Evolutionary conservation across 768 basidiomycete genomes (phyloP), one percentile per base, ranked within the genome.

Genomic region (Pulveroboletus sp.): DNA sequence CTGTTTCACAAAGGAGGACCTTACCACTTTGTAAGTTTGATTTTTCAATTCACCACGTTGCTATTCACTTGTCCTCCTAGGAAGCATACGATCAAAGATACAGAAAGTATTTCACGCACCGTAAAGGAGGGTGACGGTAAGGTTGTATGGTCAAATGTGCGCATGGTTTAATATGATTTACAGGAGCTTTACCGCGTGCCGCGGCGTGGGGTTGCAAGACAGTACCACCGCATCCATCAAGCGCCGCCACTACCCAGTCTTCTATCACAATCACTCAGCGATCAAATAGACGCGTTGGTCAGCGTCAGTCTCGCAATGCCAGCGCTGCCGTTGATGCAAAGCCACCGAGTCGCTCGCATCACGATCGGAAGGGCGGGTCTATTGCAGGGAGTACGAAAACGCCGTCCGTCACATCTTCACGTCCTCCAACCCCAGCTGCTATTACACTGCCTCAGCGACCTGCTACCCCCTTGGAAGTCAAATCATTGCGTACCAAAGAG

Each of bases 1-100:
- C 68, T 94, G 91, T 62, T 94, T 96, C 65, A 93, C 94, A 1
- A 94, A 94, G 71, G 93, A 97, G 66, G 95, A 98, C 69, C 73
- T 95, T 50, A 87, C 92, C 24, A 95, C 93, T 1, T 71, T 94
- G 93, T 95, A 64, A 41, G 82, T 76, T 39, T 52, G 49, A 46
- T 55, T 54, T 36, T 21, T 50, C 21, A 21, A 13, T 40, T 31
- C 54, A 46, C 30, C 40, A 14, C 49, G 27, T 6, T 27, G 13
- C 47, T 31, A 39, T 43, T 51, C 2, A 57, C 28, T 42, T 50
- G 1, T 50, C 46, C 5, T 31, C 35, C 41, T 47, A 93, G 92
- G 62, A 93, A 93, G 81, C 92, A 93, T 66, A 90, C 90, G 0
- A 88, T 93, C 73, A 94, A 93, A 70, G 85, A 89, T 21, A 89